phyloP scores from a whole-genome alignment of 352 stramenopile genomes.

The Phytophthora foliorum region DNA sequence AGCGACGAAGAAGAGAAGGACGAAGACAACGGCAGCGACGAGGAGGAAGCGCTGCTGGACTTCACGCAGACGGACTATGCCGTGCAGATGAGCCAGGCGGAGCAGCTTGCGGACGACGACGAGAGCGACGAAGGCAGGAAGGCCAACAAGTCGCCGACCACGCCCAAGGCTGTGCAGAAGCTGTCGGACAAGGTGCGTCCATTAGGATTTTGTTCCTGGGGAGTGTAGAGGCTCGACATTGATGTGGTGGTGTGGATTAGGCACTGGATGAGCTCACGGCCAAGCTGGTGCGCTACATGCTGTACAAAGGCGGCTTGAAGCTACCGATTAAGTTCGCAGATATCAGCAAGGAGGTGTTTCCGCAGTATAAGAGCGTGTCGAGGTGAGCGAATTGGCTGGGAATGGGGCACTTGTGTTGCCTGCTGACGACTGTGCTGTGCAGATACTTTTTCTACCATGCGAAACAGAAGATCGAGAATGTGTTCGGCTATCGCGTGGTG shows the following conservation, averaged over 20 bases:
- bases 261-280: slow-evolving; percentile 77
- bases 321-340: slow-evolving; percentile 82
- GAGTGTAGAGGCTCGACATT: not conserved
- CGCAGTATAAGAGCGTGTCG: slow-evolving; percentile 84
- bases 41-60: slow-evolving; percentile 64
- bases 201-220: not conserved
- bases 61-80: slow-evolving; percentile 87
- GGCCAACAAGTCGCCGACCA: slow-evolving; percentile 40
- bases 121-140: slow-evolving; percentile 44
- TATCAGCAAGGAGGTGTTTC: slow-evolving; percentile 88
- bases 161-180: slow-evolving; percentile 57
- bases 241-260: slow-evolving; percentile 31
- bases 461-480: slow-evolving; percentile 79
- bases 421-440: slow-evolving; percentile 3
- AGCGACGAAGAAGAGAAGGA: slow-evolving; percentile 42
- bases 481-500: slow-evolving; percentile 83
- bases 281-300: slow-evolving; percentile 84
- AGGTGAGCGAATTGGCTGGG: slow-evolving; percentile 34
- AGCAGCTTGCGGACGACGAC: slow-evolving; percentile 35
- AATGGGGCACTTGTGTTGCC: not conserved
- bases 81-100: slow-evolving; percentile 56
- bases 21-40: slow-evolving; percentile 50
- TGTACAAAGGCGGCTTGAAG: slow-evolving; percentile 87
- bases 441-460: slow-evolving; percentile 85
- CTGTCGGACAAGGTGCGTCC: slow-evolving; percentile 58